These are phyloP conservation scores for Aureobasidium sp. DNA, from an alignment of 2,329 filamentous ascomycete genomes.

Conservation along the genomic window DNA sequence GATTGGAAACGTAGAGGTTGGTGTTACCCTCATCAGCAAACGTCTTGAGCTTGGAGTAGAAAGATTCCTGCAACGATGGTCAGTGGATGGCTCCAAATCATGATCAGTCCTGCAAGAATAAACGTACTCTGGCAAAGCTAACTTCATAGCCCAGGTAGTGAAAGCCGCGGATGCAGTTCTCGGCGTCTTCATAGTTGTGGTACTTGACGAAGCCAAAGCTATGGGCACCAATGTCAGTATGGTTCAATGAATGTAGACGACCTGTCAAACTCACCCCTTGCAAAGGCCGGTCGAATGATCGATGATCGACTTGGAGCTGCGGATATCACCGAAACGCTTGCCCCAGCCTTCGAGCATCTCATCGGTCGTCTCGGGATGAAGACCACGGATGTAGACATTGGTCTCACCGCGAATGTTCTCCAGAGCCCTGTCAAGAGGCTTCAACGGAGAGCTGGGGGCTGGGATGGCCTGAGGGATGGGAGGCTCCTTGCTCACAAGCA, in stretches of 20 bases:
- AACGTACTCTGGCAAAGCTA: slow-evolving; percentile 78
- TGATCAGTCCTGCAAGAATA: neutral
- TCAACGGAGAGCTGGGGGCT: slow-evolving; percentile 74
- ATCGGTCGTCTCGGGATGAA: slow-evolving; percentile 91
- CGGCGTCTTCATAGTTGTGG: slow-evolving; percentile 74
- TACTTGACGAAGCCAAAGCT: slow-evolving; percentile 99
- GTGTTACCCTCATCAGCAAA: slow-evolving; percentile 84
- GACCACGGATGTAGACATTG: slow-evolving; percentile 95
- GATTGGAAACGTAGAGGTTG: slow-evolving; percentile 95
- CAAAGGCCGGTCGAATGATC: slow-evolving; percentile 87
- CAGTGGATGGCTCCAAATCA: slow-evolving; percentile 16
- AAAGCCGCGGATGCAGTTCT: slow-evolving; percentile 93
- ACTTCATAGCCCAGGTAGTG: slow-evolving; percentile 93
- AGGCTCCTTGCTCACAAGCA: slow-evolving; percentile 57
- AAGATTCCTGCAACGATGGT: slow-evolving; percentile 62
- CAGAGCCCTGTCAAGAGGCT: slow-evolving; percentile 86
- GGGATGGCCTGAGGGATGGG: slow-evolving; percentile 80
- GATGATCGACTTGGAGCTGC: slow-evolving; percentile 97
- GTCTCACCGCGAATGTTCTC: slow-evolving; percentile 93
- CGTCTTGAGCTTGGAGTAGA: slow-evolving; percentile 95
- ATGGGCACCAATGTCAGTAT: slow-evolving; percentile 23
- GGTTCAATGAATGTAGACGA: neutral
- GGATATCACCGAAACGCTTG: slow-evolving; percentile 80
- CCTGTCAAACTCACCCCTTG: slow-evolving; percentile 64
- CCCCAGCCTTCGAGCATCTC: slow-evolving; percentile 77